These are phyloP conservation scores for Saksenaea vasiformis DNA, from an alignment of 371 early-diverging fungal genomes.

Conservation along the genomic window DNA sequence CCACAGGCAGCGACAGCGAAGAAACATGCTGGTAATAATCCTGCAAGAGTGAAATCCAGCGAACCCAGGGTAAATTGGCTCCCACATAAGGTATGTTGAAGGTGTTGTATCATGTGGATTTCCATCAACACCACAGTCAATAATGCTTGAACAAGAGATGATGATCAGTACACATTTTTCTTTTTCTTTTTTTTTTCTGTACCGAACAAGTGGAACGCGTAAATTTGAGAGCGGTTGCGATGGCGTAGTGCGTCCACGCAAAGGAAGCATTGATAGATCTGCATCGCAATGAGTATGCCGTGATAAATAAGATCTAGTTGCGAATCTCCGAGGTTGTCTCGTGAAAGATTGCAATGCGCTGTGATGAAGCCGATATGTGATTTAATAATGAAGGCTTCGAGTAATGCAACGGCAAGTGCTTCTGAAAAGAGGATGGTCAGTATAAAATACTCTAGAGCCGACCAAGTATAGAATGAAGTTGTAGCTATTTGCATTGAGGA, in stretches of 20 bases:
- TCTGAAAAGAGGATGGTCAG: not conserved
- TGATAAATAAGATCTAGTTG: constrained; percentile 12
- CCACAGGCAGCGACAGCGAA: constrained; percentile 1
- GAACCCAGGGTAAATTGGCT: not conserved
- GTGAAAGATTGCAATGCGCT: constrained; percentile 1
- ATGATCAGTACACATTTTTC: not conserved
- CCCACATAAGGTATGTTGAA: not conserved
- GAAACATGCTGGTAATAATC: not conserved
- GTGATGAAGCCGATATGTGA: not conserved
- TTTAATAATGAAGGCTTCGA: not conserved
- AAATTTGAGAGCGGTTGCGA: not conserved
- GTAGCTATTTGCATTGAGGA: not conserved
- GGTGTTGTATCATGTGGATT: constrained; percentile 8
- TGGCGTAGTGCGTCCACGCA: constrained; percentile 13
- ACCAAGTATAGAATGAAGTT: not conserved
- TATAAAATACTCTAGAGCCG: not conserved
- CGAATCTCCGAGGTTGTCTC: constrained; percentile 3
- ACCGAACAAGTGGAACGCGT: constrained; percentile 10
- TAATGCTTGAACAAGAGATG: not conserved
- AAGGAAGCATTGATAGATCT: constrained; percentile 13
- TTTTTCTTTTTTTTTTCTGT: not conserved
- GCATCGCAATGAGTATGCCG: constrained; percentile 10
- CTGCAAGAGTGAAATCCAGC: constrained; percentile 9
- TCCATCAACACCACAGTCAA: not conserved
- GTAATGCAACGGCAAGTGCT: not conserved